phyloP scores from a whole-genome alignment of 768 basidiomycete species.

The Kwoniella shandongensis region DNA sequence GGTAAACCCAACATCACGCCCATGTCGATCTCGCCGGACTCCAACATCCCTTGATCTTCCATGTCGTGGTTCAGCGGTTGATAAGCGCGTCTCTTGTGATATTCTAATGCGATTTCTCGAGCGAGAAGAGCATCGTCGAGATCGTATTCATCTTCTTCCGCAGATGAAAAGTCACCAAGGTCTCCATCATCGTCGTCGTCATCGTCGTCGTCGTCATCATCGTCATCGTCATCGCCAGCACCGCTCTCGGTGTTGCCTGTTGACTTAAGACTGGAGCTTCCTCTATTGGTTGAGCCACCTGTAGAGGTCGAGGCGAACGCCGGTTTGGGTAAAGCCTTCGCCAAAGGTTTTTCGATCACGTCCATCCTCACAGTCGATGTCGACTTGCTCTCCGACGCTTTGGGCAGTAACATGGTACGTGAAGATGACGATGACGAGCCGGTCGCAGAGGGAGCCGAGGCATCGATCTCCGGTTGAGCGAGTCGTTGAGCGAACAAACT shows the following conservation, averaged over 20 bases:
- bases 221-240: slow-evolving; percentile 20
- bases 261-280: background rate
- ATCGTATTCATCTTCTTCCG: slow-evolving; percentile 42
- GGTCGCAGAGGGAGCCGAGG: slow-evolving; percentile 7
- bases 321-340: no score
- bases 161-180: slow-evolving; percentile 26
- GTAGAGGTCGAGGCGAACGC: background rate
- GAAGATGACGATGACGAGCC: slow-evolving; percentile 6
- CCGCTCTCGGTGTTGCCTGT: slow-evolving; percentile 2
- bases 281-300: background rate
- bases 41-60: slow-evolving; percentile 19
- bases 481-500: slow-evolving; percentile 45
- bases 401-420: slow-evolving; percentile 4
- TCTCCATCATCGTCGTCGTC: slow-evolving; percentile 40
- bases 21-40: background rate
- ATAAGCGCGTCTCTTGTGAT: slow-evolving; percentile 37
- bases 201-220: slow-evolving; percentile 20
- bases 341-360: slow-evolving; percentile 16
- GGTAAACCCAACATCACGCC: slow-evolving; percentile 43
- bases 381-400: slow-evolving; percentile 10
- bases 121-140: slow-evolving; percentile 41
- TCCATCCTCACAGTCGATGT: slow-evolving; percentile 9
- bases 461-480: slow-evolving; percentile 13
- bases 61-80: slow-evolving; percentile 25
- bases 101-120: slow-evolving; percentile 40